phyloP scores from a whole-genome alignment of 2,329 filamentous ascomycete genomes.

The Venturia nashicola region DNA sequence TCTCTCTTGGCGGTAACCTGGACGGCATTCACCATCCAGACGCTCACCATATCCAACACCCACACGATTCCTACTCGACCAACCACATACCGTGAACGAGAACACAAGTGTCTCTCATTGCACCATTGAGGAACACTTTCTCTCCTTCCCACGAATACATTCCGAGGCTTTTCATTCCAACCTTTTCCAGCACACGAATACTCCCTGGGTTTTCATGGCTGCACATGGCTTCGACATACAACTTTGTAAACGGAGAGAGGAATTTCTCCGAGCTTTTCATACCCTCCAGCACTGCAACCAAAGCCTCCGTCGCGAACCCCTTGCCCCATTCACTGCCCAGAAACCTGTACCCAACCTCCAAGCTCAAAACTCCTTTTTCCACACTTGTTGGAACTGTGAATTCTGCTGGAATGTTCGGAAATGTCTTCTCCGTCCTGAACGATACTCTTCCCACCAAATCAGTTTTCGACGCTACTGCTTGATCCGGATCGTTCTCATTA shows the following conservation, averaged over 20 bases:
- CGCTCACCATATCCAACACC: neutral
- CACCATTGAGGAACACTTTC: slow-evolving; percentile 16
- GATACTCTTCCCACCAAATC: slow-evolving; percentile 18
- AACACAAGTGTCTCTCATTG: slow-evolving; percentile 14
- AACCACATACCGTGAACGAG: slow-evolving; percentile 11
- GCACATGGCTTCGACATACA: slow-evolving; percentile 22
- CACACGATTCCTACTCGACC: slow-evolving; percentile 13
- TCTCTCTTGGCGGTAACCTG: too few species aligned
- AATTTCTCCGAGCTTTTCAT: slow-evolving; percentile 14
- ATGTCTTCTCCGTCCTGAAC: slow-evolving; percentile 11
- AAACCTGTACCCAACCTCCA: slow-evolving; percentile 15
- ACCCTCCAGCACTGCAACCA: slow-evolving; percentile 17
- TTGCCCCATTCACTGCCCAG: slow-evolving; percentile 14
- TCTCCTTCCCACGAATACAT: slow-evolving; percentile 18
- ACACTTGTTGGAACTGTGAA: slow-evolving; percentile 12
- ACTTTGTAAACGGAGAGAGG: slow-evolving; percentile 17
- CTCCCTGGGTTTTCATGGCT: slow-evolving; percentile 20
- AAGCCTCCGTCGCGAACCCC: slow-evolving; percentile 16
- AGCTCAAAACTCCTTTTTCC: slow-evolving; percentile 13
- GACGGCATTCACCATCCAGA: too few species aligned
- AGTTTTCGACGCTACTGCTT: neutral
- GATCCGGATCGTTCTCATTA: neutral
- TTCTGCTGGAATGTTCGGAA: slow-evolving; percentile 13
- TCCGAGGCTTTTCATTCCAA: slow-evolving; percentile 17
- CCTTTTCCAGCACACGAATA: slow-evolving; percentile 20